Evolutionary conservation across 345 rosid genomes (phyloP).

Genomic region (Brassica carinata): DNA sequence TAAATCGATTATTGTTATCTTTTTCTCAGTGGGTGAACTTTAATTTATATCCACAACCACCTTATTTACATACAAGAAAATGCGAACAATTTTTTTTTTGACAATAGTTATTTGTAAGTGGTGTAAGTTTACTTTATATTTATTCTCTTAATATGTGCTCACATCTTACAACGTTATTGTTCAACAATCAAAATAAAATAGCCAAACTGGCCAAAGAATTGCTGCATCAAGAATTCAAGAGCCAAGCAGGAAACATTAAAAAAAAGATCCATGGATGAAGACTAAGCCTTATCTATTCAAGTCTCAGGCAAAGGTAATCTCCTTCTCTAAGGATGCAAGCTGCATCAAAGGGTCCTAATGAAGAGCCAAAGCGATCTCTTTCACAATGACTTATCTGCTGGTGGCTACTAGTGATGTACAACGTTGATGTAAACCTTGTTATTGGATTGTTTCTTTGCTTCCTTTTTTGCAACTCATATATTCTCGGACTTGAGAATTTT

Average conservation of each 20-base stretch:
- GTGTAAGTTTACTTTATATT: neutral
- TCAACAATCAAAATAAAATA: neutral
- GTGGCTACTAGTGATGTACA: neutral
- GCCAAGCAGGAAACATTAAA: neutral
- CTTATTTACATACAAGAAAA: neutral
- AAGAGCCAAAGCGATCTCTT: neutral
- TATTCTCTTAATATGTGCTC: neutral
- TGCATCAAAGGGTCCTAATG: neutral
- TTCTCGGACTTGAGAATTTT: neutral
- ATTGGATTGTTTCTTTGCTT: neutral
- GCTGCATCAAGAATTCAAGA: neutral
- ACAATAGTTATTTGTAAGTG: neutral
- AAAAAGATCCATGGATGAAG: neutral
- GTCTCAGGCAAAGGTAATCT: neutral
- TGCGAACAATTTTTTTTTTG: neutral
- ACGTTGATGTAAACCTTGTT: neutral
- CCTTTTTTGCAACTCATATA: neutral
- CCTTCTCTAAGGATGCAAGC: neutral
- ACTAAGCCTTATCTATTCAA: neutral
- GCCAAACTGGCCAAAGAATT: neutral
- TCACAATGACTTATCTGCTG: neutral
- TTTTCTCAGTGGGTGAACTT: constrained; percentile 5
- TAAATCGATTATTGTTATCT: neutral
- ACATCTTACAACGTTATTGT: neutral
- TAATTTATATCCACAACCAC: neutral